A percentile compares a stretch with the other conserved stretches of the same genome.
Conservation (phyloP, 441 rosid genomes). For the Pelargonium hybrid region DNA sequence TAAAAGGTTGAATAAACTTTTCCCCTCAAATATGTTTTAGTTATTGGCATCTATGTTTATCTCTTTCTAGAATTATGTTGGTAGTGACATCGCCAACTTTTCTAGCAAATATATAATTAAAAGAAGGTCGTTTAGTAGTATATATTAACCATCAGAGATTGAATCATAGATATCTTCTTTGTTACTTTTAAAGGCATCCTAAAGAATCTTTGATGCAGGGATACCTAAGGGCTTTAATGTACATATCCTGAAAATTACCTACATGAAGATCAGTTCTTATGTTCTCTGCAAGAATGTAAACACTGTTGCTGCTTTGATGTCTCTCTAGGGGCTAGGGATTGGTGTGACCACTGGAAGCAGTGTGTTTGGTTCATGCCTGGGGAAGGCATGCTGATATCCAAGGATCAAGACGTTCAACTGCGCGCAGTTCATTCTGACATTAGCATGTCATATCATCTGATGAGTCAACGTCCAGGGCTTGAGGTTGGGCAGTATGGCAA, state of each 20-base stretch:
- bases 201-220: slow-evolving; percentile 1
- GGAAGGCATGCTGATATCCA: slow-evolving; percentile 38
- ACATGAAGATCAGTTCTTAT: background rate
- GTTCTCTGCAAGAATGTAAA: slow-evolving; percentile 4
- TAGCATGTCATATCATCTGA: slow-evolving; percentile 47
- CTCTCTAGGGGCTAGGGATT: slow-evolving; percentile 44
- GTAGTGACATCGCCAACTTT: background rate
- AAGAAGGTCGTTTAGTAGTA: background rate
- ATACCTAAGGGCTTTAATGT: slow-evolving; percentile 4
- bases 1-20: background rate
- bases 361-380: slow-evolving; percentile 80
- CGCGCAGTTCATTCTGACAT: slow-evolving; percentile 60
- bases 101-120: background rate
- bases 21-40: background rate
- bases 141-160: background rate
- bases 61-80: background rate
- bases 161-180: background rate
- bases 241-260: background rate
- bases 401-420: slow-evolving; percentile 48
- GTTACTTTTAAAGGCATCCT: slow-evolving; percentile 7
- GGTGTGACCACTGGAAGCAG: slow-evolving; percentile 99
- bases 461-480: slow-evolving; percentile 23
- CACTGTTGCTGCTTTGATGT: slow-evolving; percentile 22
- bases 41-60: background rate
- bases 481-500: slow-evolving; percentile 23